Base-by-base conservation (phyloP, 306 rosid genomes). In the Carpinus fangiana region DNA sequence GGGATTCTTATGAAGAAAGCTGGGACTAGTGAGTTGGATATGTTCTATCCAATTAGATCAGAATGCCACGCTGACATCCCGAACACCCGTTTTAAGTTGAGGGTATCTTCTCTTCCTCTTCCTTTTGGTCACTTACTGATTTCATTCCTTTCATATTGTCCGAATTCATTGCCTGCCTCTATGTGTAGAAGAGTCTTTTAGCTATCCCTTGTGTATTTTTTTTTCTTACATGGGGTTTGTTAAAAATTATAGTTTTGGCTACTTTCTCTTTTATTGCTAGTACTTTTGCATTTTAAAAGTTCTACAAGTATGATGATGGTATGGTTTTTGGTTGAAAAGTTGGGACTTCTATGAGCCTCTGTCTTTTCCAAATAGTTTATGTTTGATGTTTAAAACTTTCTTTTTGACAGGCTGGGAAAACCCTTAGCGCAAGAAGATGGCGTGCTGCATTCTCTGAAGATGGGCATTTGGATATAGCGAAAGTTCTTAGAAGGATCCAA, bases 391-490 rank as follows among this genome's bases (percentile, higher is more conserved):
- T 18, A 43, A 46, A 71, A 67, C 69, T 76, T 34, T 84, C 74
- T 59, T 74, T 79, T 86, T 80, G 56, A 31, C 91, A 94, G 98
- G 90, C 94, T 48, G 98, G 98, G 74, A 94, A 91, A 86, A 94
- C 98, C 78, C 90, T 94, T 56, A 92, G 97, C 82, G 82, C 84
- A 81, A 88, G 97, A 84, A 90, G 98, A 79, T 94, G 97, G 97
- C 78, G 88, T 34, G 90, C 95, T 65, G 90, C 98, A 74, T 94
- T 94, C 77, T 74, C 89, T 61, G 77, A 74, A 79, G 97, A 90
- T n/a, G 98, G 98, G 76, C 97, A 77, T 78, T 82, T 94, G 86
- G 94, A 92, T 78, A 94, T 94, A 57, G 98, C 91, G 8, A 83
- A 83, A 81, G 93, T 94, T 73, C 93, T 94, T 68, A 81, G 97